Conservation (phyloP, 2,329 filamentous ascomycete species). For the Alternaria hordeiaustralica region DNA sequence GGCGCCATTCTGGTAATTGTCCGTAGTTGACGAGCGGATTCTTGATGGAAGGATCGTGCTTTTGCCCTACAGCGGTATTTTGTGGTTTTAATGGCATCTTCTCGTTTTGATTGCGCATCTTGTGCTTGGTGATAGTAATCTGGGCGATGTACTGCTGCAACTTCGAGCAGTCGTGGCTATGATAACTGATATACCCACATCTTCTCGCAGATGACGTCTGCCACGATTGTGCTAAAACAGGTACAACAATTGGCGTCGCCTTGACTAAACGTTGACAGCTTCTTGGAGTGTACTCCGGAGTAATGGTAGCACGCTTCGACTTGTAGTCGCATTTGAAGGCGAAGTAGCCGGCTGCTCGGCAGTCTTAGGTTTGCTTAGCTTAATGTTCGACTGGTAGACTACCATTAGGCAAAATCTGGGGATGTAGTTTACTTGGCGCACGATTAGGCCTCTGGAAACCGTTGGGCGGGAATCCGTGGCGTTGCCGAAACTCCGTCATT, state of each 20-base stretch:
- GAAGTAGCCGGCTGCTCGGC: not conserved
- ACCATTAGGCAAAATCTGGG: not conserved
- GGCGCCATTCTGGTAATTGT: not conserved
- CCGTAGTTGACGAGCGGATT: not conserved
- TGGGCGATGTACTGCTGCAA: not conserved
- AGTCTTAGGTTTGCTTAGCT: not conserved
- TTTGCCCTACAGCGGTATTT: not conserved
- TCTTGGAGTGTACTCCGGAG: not conserved
- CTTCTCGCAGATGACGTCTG: not conserved
- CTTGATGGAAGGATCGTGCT: not conserved
- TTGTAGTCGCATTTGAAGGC: not conserved
- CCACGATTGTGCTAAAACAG: not conserved
- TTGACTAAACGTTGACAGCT: not conserved
- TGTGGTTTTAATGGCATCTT: not conserved
- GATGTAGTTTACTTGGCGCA: not conserved
- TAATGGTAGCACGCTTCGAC: not conserved
- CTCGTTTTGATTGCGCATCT: not conserved
- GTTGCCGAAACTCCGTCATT: not conserved
- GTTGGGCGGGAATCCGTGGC: not conserved
- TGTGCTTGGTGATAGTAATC: not conserved
- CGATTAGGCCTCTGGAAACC: not conserved
- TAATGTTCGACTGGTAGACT: not conserved
- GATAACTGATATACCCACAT: not conserved
- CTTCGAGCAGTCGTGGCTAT: not conserved
- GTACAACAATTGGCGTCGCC: not conserved